A percentile compares a stretch with the other conserved stretches of the same genome.
Conservation (phyloP, 352 stramenopile species). For the Nothophytophthora sp. region DNA sequence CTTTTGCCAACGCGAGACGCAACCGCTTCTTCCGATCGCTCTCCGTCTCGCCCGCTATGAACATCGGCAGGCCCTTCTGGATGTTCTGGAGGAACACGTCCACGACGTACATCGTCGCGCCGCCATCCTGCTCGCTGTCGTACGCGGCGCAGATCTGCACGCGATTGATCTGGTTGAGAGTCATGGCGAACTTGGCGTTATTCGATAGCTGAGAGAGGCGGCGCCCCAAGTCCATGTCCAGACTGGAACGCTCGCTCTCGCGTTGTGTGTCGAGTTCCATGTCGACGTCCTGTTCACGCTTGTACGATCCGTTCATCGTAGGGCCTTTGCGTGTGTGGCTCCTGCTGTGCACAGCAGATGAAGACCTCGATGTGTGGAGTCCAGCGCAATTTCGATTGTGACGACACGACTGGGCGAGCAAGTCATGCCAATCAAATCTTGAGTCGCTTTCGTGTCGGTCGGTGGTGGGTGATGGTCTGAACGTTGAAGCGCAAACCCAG, state of each 20-base stretch:
- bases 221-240: neutral
- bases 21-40: no score
- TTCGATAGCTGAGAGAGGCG: conserved; percentile 51
- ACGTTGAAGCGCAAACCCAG: no score
- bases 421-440: no score
- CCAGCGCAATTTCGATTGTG: conserved; percentile 13
- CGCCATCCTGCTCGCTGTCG: conserved; percentile 26
- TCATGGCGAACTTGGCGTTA: conserved; percentile 44
- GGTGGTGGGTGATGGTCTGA: no score
- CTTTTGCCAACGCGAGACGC: no score
- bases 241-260: conserved; percentile 3
- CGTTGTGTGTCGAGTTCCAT: neutral
- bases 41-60: no score
- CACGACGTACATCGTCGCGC: conserved; percentile 53
- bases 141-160: conserved; percentile 41
- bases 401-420: neutral
- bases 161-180: conserved; percentile 64
- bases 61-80: conserved; percentile 58
- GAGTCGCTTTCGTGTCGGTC: conserved; percentile 5
- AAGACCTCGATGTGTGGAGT: conserved; percentile 1
- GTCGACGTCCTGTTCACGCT: conserved; percentile 10
- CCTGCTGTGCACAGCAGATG: no score
- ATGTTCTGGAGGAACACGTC: conserved; percentile 44
- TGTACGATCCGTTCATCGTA: no score
- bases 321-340: neutral